phyloP scores from a whole-genome alignment of 768 basidiomycete species.

The Cystobasidium onofrii region DNA sequence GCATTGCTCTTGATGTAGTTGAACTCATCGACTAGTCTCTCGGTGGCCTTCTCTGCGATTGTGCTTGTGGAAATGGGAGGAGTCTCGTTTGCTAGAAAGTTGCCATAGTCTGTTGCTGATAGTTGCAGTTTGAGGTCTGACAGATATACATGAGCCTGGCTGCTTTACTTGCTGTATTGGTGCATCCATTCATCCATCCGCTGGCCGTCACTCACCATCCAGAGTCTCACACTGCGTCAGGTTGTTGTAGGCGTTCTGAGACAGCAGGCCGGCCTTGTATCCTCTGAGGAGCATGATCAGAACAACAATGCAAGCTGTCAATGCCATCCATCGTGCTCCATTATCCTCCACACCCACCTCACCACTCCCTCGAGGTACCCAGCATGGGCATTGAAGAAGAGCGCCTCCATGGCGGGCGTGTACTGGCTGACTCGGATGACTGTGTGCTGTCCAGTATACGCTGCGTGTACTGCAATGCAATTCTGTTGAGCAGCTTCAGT shows the following conservation, averaged over 20 bases:
- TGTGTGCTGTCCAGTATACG: too few species aligned
- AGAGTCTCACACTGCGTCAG: slow-evolving; percentile 93
- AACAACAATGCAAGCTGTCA: too few species aligned
- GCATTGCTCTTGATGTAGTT: slow-evolving; percentile 85
- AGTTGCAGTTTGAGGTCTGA: slow-evolving; percentile 91
- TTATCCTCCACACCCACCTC: slow-evolving; percentile 18
- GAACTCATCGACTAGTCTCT: slow-evolving; percentile 93
- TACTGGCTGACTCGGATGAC: background rate
- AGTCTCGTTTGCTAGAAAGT: slow-evolving; percentile 93
- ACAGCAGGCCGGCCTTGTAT: slow-evolving; percentile 85
- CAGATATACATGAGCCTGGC: background rate
- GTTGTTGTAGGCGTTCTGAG: slow-evolving; percentile 81
- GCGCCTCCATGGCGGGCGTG: slow-evolving; percentile 44
- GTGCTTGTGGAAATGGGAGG: slow-evolving; percentile 77
- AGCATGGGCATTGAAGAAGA: slow-evolving; percentile 46
- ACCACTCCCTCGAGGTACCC: slow-evolving; percentile 51
- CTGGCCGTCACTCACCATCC: slow-evolving; percentile 59
- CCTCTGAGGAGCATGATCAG: slow-evolving; percentile 66
- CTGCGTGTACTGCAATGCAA: too few species aligned
- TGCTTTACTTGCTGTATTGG: background rate
- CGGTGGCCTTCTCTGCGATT: slow-evolving; percentile 93
- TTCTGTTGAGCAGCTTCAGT: too few species aligned
- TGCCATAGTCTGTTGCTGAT: slow-evolving; percentile 93
- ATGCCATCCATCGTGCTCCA: background rate
- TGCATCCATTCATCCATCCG: background rate